phyloP scores from a whole-genome alignment of 257 asterid species.

The Echites panduratus region DNA sequence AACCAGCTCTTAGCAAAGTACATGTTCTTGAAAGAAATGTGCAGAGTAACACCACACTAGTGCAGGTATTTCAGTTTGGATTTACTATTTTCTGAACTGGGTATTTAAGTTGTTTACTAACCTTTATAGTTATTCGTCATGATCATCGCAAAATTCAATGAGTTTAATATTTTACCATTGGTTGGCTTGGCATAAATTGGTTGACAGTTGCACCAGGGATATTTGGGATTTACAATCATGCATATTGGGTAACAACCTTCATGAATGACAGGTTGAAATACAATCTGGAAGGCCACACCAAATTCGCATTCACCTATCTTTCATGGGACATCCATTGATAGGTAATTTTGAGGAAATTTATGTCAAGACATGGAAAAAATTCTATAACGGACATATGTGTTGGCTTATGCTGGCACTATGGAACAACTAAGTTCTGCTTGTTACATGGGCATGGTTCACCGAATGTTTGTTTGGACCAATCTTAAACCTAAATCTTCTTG shows the following conservation, averaged over 20 bases:
- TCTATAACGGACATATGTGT: not conserved
- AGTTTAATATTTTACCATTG: too few species aligned
- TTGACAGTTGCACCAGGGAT: too few species aligned
- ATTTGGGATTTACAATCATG: not conserved
- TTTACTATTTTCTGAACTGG: not conserved
- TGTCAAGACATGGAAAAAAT: not conserved
- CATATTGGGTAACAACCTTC: not conserved
- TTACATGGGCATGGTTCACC: not conserved
- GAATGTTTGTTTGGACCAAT: not conserved
- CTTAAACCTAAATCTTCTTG: too few species aligned
- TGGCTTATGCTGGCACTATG: not conserved
- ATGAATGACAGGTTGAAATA: slow-evolving; percentile 57
- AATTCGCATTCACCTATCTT: slow-evolving; percentile 91
- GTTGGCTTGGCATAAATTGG: too few species aligned
- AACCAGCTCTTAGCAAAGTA: slow-evolving; percentile 82
- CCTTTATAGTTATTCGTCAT: too few species aligned
- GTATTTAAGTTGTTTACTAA: not conserved
- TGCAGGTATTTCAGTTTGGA: slow-evolving; percentile 51
- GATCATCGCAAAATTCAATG: not conserved
- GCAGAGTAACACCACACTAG: slow-evolving; percentile 54
- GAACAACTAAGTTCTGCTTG: not conserved
- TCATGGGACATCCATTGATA: slow-evolving; percentile 72
- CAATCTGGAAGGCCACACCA: slow-evolving; percentile 99
- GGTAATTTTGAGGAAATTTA: slow-evolving; percentile 29
- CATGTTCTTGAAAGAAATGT: slow-evolving; percentile 62